phyloP scores from a whole-genome alignment of 2,329 filamentous ascomycete genomes.

The Diaporthe citriasiana region DNA sequence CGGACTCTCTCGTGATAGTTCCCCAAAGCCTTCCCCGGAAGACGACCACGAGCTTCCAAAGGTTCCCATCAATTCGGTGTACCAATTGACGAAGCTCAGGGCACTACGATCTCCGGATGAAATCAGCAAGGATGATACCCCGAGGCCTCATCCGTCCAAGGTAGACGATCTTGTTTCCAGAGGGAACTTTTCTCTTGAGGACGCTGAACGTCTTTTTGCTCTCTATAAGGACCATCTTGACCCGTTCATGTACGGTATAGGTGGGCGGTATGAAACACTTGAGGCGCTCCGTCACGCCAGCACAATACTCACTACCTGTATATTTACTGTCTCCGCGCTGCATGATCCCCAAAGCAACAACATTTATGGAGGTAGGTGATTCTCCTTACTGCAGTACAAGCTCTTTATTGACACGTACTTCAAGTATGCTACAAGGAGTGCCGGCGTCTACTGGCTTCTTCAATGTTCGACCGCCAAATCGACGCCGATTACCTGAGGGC shows the following conservation, averaged over 20 bases:
- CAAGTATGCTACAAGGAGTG: constrained; percentile 45
- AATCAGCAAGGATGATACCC: not conserved
- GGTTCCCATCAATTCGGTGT: constrained; percentile 50
- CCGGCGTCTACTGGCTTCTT: constrained; percentile 44
- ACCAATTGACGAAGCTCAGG: constrained; percentile 10
- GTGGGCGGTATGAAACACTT: constrained; percentile 63
- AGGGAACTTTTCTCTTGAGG: constrained; percentile 59
- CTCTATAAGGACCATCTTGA: constrained; percentile 66
- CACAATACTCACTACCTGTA: constrained; percentile 65
- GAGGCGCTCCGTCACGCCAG: constrained; percentile 67
- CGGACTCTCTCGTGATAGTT: not conserved
- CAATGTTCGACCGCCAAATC: constrained; percentile 49
- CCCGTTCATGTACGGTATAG: constrained; percentile 64
- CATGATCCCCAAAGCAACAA: constrained; percentile 46
- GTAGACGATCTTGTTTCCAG: constrained; percentile 53
- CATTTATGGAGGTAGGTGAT: constrained; percentile 33
- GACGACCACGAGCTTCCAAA: constrained; percentile 54
- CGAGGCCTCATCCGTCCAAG: not conserved
- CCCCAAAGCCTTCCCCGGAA: constrained; percentile 9
- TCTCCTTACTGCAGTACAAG: no score
- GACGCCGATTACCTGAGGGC: constrained; percentile 35
- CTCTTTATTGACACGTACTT: not conserved
- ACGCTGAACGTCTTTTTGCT: constrained; percentile 65
- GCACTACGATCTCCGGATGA: constrained; percentile 7
- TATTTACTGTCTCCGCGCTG: constrained; percentile 63